These are phyloP conservation scores for Fusarium ambrosium DNA, from an alignment of 2,329 filamentous ascomycete genomes.

Conservation along the genomic window DNA sequence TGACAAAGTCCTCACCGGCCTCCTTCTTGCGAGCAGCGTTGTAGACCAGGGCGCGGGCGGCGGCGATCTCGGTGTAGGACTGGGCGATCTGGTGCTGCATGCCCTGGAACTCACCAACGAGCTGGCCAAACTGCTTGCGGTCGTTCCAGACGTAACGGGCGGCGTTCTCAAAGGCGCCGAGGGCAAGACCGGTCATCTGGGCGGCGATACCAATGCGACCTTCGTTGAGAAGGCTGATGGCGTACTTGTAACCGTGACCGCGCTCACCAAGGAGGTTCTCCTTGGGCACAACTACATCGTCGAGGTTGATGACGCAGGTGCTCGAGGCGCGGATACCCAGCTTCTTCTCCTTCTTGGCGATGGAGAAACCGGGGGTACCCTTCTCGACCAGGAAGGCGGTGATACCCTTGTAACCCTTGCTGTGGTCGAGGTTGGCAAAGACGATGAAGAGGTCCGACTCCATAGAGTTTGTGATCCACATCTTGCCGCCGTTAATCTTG, in stretches of 20 bases:
- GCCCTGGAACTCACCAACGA: slow-evolving; percentile 96
- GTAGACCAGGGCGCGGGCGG: slow-evolving; percentile 92
- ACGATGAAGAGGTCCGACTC: slow-evolving; percentile 97
- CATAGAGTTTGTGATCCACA: slow-evolving; percentile 99
- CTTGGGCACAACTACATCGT: slow-evolving; percentile 91
- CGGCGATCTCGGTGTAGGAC: slow-evolving; percentile 92
- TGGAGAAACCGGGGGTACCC: slow-evolving; percentile 87
- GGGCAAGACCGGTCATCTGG: slow-evolving; percentile 96
- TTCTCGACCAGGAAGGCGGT: slow-evolving; percentile 97
- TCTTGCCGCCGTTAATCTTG: slow-evolving; percentile 91
- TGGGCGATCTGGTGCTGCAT: slow-evolving; percentile 99
- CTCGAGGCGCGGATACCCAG: slow-evolving; percentile 95
- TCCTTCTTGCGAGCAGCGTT: slow-evolving; percentile 99
- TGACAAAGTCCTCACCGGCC: slow-evolving; percentile 93
- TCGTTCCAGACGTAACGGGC: slow-evolving; percentile 97
- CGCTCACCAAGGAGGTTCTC: slow-evolving; percentile 89
- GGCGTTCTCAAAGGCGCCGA: slow-evolving; percentile 96
- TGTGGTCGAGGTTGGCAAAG: slow-evolving; percentile 93
- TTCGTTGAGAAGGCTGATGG: slow-evolving; percentile 93
- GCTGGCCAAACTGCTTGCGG: slow-evolving; percentile 93
- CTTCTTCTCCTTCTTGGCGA: slow-evolving; percentile 99
- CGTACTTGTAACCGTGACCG: slow-evolving; percentile 97
- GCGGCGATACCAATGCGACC: slow-evolving; percentile 97
- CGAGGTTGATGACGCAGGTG: slow-evolving; percentile 97
- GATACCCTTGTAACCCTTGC: slow-evolving; percentile 96